Conservation (phyloP, 768 basidiomycete species). For the Butyriboletus loyo region DNA sequence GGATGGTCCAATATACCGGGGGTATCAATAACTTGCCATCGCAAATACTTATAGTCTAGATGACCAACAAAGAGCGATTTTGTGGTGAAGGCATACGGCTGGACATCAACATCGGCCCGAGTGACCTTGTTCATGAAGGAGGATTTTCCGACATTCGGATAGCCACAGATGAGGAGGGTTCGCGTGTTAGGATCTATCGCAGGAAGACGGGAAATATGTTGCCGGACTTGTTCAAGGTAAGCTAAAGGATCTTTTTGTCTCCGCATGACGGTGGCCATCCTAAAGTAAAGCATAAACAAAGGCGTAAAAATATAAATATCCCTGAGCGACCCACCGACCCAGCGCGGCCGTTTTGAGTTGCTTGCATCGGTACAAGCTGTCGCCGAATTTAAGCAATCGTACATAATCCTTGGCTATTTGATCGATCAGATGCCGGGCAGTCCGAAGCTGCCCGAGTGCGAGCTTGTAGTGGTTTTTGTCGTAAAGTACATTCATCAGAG, state of each 20-base stretch:
- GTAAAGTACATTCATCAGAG: slow-evolving; percentile 96
- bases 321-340: slow-evolving; percentile 69
- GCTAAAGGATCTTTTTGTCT: slow-evolving; percentile 98
- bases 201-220: slow-evolving; percentile 98
- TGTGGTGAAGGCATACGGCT: slow-evolving; percentile 99
- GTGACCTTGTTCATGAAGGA: slow-evolving; percentile 99
- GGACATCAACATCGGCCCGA: slow-evolving; percentile 97
- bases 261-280: slow-evolving; percentile 98
- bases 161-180: slow-evolving; percentile 96
- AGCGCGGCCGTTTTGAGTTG: slow-evolving; percentile 97
- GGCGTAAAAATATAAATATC: neutral
- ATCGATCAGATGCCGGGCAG: slow-evolving; percentile 93
- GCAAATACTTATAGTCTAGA: slow-evolving; percentile 97
- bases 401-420: slow-evolving; percentile 97
- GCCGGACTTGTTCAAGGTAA: slow-evolving; percentile 98
- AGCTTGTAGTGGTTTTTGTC: slow-evolving; percentile 99
- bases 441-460: slow-evolving; percentile 94
- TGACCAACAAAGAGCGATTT: slow-evolving; percentile 98
- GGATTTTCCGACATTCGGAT: slow-evolving; percentile 99
- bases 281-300: slow-evolving; percentile 25
- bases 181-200: slow-evolving; percentile 98
- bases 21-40: slow-evolving; percentile 99
- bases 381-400: slow-evolving; percentile 95
- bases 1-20: slow-evolving; percentile 98
- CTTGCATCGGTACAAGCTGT: slow-evolving; percentile 96